Conservation (phyloP, 495 filamentous ascomycete species). For the Aspergillus nidulans region DNA sequence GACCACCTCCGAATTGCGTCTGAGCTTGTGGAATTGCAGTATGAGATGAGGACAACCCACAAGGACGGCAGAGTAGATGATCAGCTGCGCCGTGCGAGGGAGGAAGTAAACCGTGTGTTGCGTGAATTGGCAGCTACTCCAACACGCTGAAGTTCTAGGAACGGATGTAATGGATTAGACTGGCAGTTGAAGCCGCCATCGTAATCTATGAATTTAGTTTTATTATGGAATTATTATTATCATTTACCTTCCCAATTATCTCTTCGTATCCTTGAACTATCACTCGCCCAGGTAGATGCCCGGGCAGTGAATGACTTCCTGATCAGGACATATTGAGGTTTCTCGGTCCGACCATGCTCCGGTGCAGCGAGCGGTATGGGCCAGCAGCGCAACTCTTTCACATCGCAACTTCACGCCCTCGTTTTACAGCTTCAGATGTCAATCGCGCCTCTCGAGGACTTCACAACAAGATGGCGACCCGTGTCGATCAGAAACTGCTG, state of each 20-base stretch:
- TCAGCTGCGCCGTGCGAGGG: conserved; percentile 42
- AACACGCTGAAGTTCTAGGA: not conserved
- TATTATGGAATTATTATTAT: not conserved
- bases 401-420: conserved; percentile 11
- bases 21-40: conserved; percentile 56
- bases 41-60: conserved; percentile 47
- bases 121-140: conserved; percentile 19
- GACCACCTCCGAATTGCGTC: conserved; percentile 51
- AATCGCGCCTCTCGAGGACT: not conserved
- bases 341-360: conserved; percentile 16
- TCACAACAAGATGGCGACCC: conserved; percentile 56
- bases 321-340: conserved; percentile 17
- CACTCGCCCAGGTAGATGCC: too few species aligned
- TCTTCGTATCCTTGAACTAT: too few species aligned
- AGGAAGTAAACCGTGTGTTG: conserved; percentile 40
- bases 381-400: conserved; percentile 15
- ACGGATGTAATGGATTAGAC: not conserved
- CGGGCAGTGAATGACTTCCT: conserved; percentile 9
- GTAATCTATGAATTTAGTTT: too few species aligned
- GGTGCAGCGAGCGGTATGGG: conserved; percentile 8
- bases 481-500: conserved; percentile 80
- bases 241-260: too few species aligned
- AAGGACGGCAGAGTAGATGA: conserved; percentile 37
- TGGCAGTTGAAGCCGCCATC: not conserved
- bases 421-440: not conserved